These are phyloP conservation scores for Pulicaria dysenterica DNA, from an alignment of 129 eudicot species.

Conservation along the genomic window DNA sequence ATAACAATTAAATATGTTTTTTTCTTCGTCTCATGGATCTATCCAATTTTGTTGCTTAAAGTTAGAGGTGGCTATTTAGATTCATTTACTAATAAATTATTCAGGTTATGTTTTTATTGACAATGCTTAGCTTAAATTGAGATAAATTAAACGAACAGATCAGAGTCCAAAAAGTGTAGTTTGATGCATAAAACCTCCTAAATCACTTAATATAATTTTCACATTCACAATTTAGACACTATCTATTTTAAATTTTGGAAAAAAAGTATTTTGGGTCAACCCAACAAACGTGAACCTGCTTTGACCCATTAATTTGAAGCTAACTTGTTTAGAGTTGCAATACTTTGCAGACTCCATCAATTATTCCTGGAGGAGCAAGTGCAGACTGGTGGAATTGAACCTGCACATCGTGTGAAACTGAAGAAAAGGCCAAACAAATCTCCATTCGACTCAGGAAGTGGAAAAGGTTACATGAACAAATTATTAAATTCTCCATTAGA, in stretches of 20 bases:
- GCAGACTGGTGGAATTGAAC: slow-evolving; percentile 56
- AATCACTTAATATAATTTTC: not conserved
- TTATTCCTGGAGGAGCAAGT: slow-evolving; percentile 85
- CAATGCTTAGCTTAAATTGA: not conserved
- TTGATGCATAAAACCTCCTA: slow-evolving; percentile 1
- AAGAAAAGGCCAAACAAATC: slow-evolving; percentile 72
- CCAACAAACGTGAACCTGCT: not conserved
- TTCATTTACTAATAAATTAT: not conserved
- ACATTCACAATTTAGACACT: not conserved
- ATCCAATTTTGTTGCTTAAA: slow-evolving; percentile 10
- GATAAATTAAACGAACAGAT: not conserved
- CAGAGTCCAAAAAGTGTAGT: not conserved
- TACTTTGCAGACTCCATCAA: slow-evolving; percentile 74
- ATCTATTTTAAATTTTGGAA: not conserved
- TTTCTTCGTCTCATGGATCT: not conserved
- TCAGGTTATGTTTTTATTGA: not conserved
- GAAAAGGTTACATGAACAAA: slow-evolving; percentile 71
- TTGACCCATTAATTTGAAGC: not conserved
- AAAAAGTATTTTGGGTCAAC: not conserved
- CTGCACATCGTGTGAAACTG: slow-evolving; percentile 73
- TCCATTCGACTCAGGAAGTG: slow-evolving; percentile 48
- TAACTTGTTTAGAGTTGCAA: slow-evolving; percentile 24
- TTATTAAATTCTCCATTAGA: slow-evolving; percentile 43
- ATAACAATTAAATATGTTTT: slow-evolving; percentile 11
- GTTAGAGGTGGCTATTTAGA: not conserved